These are phyloP conservation scores for Pachysolen tannophilus DNA, from an alignment of 805 yeast genomes.

Conservation along the genomic window DNA sequence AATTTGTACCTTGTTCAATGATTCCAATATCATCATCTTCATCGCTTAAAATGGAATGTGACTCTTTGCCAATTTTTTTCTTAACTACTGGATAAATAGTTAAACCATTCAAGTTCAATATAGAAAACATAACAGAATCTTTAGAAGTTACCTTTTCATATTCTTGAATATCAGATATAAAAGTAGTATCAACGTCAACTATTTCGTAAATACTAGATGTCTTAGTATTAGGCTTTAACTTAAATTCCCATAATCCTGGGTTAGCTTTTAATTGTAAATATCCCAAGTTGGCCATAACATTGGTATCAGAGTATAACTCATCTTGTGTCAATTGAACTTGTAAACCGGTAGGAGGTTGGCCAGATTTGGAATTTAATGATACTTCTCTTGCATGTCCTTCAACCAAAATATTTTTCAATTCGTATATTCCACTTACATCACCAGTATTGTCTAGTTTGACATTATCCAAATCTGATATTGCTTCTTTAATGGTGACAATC, in stretches of 20 bases:
- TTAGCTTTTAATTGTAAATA: constrained; percentile 70
- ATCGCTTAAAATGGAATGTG: constrained; percentile 4
- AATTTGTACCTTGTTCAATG: neutral
- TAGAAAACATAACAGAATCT: constrained; percentile 20
- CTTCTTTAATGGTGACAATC: constrained; percentile 48
- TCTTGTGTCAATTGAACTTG: constrained; percentile 30
- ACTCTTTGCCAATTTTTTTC: constrained; percentile 21
- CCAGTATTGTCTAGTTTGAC: constrained; percentile 37
- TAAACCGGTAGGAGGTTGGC: constrained; percentile 43
- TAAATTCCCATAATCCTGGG: constrained; percentile 65
- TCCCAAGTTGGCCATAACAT: constrained; percentile 74
- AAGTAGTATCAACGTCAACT: constrained; percentile 25
- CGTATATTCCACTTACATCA: constrained; percentile 36
- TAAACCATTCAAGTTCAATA: constrained; percentile 38
- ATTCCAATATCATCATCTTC: neutral
- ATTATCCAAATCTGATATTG: constrained; percentile 57
- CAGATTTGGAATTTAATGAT: constrained; percentile 14
- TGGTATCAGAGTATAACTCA: constrained; percentile 40
- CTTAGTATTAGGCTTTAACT: constrained; percentile 30
- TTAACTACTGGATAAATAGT: constrained; percentile 36
- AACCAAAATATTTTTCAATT: constrained; percentile 46
- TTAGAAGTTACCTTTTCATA: constrained; percentile 7
- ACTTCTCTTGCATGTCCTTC: constrained; percentile 63
- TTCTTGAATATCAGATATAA: neutral
- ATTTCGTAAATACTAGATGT: constrained; percentile 34